A percentile compares a stretch with the other conserved stretches of the same genome.
phyloP scores from a whole-genome alignment of 2,329 filamentous ascomycete species.

The Drechslerella dactyloides region DNA sequence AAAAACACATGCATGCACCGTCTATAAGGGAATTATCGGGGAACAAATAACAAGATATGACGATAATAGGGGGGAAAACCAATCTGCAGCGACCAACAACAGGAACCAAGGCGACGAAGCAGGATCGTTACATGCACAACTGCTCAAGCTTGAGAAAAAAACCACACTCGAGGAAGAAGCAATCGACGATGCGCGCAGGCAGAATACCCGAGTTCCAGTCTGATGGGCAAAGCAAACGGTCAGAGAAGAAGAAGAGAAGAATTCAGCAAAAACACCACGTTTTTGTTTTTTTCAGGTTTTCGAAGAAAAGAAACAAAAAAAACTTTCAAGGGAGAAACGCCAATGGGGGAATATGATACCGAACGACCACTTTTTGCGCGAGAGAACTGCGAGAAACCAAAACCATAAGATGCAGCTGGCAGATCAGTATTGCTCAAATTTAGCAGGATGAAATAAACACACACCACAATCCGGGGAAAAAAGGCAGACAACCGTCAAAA shows the following conservation, averaged over 20 bases:
- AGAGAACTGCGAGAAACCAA: slow-evolving; percentile 5
- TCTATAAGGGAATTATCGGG: slow-evolving; percentile 39
- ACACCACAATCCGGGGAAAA: slow-evolving; percentile 8
- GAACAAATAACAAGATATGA: background rate
- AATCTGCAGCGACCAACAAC: slow-evolving; percentile 32
- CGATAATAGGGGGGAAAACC: slow-evolving; percentile 1
- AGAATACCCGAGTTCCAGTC: slow-evolving; percentile 25
- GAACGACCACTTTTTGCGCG: slow-evolving; percentile 14
- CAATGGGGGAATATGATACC: too few species aligned
- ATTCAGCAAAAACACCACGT: slow-evolving; percentile 21
- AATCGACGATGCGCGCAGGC: slow-evolving; percentile 11
- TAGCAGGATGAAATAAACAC: slow-evolving; percentile 16
- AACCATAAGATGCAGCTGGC: slow-evolving; percentile 9
- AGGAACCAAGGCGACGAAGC: slow-evolving; percentile 3
- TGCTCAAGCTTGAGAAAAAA: slow-evolving; percentile 31
- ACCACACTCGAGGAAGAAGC: slow-evolving; percentile 25
- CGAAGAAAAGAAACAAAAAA: slow-evolving; percentile 13
- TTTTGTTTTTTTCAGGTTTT: slow-evolving; percentile 20
- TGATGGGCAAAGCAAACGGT: slow-evolving; percentile 22
- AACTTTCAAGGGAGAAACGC: slow-evolving; percentile 31
- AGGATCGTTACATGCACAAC: slow-evolving; percentile 26
- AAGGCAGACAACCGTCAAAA: background rate
- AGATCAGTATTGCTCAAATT: slow-evolving; percentile 15
- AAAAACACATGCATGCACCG: slow-evolving; percentile 24
- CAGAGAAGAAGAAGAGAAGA: slow-evolving; percentile 14